These are phyloP conservation scores for Nothopassalora personata DNA, from an alignment of 2,329 filamentous ascomycete genomes.

Conservation along the genomic window DNA sequence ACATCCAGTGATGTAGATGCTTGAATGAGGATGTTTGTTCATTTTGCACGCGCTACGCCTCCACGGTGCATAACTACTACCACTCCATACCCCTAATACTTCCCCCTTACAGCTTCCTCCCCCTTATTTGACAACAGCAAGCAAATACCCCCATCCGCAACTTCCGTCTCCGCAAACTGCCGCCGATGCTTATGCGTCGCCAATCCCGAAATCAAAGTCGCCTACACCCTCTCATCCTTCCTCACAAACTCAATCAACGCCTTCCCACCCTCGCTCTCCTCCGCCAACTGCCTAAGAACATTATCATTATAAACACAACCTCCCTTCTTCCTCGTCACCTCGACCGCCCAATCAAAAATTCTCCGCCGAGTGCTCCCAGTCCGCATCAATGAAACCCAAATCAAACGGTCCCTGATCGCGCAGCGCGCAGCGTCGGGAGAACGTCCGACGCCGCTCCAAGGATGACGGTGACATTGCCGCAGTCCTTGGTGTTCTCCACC, in stretches of 20 bases:
- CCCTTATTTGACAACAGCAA: constrained; percentile 16
- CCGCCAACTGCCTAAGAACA: constrained; percentile 18
- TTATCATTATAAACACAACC: constrained; percentile 24
- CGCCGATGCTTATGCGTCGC: constrained; percentile 10
- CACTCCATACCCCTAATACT: neutral
- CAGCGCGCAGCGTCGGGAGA: constrained; percentile 16
- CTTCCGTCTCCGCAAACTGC: constrained; percentile 4
- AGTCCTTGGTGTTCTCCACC: constrained; percentile 15
- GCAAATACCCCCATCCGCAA: constrained; percentile 18
- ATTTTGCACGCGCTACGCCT: no score
- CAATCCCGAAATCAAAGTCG: constrained; percentile 18
- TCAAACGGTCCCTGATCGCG: constrained; percentile 15
- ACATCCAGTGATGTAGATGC: no score
- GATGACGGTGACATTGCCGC: constrained; percentile 15
- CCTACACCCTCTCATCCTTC: constrained; percentile 13
- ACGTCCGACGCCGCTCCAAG: constrained; percentile 23
- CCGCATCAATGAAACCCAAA: constrained; percentile 26
- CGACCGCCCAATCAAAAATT: constrained; percentile 25
- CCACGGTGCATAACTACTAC: no score
- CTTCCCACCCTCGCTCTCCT: constrained; percentile 2
- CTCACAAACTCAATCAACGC: constrained; percentile 18
- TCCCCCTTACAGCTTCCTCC: neutral
- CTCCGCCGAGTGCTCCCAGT: constrained; percentile 18
- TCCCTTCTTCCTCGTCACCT: constrained; percentile 13
- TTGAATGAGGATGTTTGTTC: no score